Base-by-base conservation (phyloP, 1,284 basidiomycete species). In the Inonotus hispidus region DNA sequence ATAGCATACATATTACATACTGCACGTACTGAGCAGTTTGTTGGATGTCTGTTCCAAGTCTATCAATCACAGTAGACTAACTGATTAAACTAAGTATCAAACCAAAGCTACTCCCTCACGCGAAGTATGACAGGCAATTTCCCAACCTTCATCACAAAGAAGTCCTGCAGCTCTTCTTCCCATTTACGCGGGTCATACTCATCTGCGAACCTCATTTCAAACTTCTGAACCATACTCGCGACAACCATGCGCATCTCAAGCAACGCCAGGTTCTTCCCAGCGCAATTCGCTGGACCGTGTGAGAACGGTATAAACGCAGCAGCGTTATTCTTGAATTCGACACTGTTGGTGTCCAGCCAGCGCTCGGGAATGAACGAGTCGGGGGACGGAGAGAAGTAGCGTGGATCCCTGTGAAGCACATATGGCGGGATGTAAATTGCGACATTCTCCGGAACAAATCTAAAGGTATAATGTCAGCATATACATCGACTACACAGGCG, bases 391-490 rank as follows among this genome's bases (percentile, higher is more conserved):
- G 68, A 75, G 61, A 79, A 79, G 66, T 78, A 65, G 16, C 70
- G 69, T 10, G 74, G 68, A 59, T 73, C 70, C 32, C 74, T 69
- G 47, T 82, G 82, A 10, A 82, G 66, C 29, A 74, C 74, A 65
- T 82, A 82, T 10, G 71, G 71, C 37, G 80, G 78, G 41, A 82
- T 70, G 59, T 75, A 77, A 8, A 80, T 71, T 45, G 72, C 75
- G 1, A 79, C 82, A 35, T 77, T 77, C 66, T 80, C 79, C 1
- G 81, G 79, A 2, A 84, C 70, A 60, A 75, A 78, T 53, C 80
- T 83, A 13, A 7, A 14, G 32, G n/a, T 43, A 43, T 1, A 7
- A 43, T n/a, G 8, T n/a, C 16, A 43, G n/a, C 13, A n/a, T n/a
- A 21, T 14, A 7, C 41, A 43, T 16, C 4, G 41, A 43, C 16